Base-by-base conservation (phyloP, 768 basidiomycete species). In the Boletus sp. region DNA sequence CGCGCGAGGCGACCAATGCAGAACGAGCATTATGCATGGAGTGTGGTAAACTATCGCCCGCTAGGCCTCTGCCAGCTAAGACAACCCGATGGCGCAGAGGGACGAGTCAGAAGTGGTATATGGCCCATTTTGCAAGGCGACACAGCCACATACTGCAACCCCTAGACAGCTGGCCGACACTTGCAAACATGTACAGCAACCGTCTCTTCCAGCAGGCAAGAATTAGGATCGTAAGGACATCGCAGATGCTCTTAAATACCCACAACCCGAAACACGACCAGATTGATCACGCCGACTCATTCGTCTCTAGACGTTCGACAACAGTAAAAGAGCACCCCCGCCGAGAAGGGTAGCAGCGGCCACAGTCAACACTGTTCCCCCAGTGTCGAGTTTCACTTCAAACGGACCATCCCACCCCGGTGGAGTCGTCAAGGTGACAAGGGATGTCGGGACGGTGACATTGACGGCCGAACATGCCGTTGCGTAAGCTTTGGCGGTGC, bases 351-450 rank as follows among this genome's bases (percentile, higher is more conserved):
- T 70, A 7, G 75, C 80, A 7, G 73, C 59, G 19, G 64, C 64
- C 17, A 84, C 78, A 7, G 72, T 69, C 29, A 85, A 53, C n/a
- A 72, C 75, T 0, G 78, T 78, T 27, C 68, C 77, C 3, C 66
- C 73, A 1, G 69, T 54, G 47, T 75, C 74, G 56, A 90, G 72
- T n/a, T 72, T 65, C 10, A 74, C 70, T 14, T 73, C 79, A 51
- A 74, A 73, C 5, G 83, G 83, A 0, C 88, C 87, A 59, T 87
- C 77, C 88, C 86, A 89, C 56, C 59, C 68, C 0, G 70, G 42
- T 2, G 85, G 80, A 17, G 82, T 63, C 1, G 62, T 51, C 35
- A 90, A 73, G 1, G 75, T 68, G 21, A 75, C 72, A 38, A 75
- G 62, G 13, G 70, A 67, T 5, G 74, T 51, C 10, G 74, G 55